Conservation (phyloP, 192 early-diverging fungal species). For the Coemansia sp. region DNA sequence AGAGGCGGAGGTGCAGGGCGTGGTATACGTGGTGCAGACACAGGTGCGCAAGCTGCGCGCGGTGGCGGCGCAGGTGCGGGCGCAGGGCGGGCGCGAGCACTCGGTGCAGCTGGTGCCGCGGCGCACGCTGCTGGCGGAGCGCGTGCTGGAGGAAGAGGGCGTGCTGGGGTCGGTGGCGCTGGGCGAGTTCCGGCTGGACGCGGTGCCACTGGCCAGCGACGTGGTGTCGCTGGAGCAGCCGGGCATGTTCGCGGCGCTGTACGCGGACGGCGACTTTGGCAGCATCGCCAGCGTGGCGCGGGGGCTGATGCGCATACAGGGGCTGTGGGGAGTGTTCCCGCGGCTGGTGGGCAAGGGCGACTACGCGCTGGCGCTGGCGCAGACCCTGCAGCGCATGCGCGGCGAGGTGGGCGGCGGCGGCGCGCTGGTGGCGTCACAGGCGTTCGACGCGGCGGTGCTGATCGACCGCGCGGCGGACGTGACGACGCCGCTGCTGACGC, state of each 20-base stretch:
- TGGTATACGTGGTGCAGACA: constrained; percentile 85
- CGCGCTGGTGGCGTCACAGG: constrained; percentile 54
- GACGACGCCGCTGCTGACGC: constrained; percentile 88
- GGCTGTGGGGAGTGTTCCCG: constrained; percentile 83
- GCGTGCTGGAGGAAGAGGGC: constrained; percentile 89
- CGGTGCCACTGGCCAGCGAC: constrained; percentile 88
- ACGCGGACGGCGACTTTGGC: constrained; percentile 56
- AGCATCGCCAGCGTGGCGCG: constrained; percentile 45
- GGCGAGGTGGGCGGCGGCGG: constrained; percentile 56
- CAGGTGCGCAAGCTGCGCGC: constrained; percentile 73
- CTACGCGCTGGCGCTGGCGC: constrained; percentile 65
- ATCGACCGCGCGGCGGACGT: constrained; percentile 89
- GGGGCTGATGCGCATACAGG: constrained; percentile 86
- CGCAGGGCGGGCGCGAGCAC: constrained; percentile 45
- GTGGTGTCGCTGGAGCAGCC: constrained; percentile 86
- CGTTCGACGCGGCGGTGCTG: constrained; percentile 79
- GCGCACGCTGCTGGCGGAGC: constrained; percentile 85
- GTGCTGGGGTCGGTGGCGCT: constrained; percentile 83
- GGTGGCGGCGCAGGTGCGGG: constrained; percentile 60
- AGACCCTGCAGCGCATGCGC: constrained; percentile 81
- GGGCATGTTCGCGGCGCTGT: constrained; percentile 75
- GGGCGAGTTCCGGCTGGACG: constrained; percentile 85
- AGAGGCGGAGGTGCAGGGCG: constrained; percentile 60
- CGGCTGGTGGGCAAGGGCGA: constrained; percentile 88
- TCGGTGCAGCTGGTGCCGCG: constrained; percentile 85